Base-by-base conservation (phyloP, 2,329 filamentous ascomycete genomes). In the Colletotrichum phormii region DNA sequence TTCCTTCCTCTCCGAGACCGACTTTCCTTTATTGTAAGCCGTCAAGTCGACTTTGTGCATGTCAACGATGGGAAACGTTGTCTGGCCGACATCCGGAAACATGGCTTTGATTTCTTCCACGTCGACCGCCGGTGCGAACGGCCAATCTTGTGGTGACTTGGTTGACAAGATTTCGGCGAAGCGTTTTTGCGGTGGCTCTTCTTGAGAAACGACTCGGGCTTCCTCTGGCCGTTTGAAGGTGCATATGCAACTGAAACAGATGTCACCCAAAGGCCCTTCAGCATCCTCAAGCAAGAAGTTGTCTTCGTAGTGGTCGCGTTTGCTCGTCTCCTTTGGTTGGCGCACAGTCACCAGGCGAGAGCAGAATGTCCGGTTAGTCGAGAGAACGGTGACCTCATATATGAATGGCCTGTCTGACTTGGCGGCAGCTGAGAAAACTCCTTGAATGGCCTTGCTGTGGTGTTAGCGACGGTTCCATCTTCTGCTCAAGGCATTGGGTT, bases 21-120 rank as follows among this genome's bases (percentile, higher is more conserved):
- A 79, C 59, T 81, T 83, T 0, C 74, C 81, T 9, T 78, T 76
- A 75, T 89, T 90, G 73, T 82, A 87, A 0, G 67, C 78, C 0
- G 73, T 74, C 84, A 90, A 86, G 76, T 89, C 87, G 8, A 89
- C 88, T 78, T 89, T 89, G 77, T 84, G 84, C 85, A 89, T 88
- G 60, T 88, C 84, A 3, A 89, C 80, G 0, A 84, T 80, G 8
- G 88, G 88, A 68, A 89, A 89, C 0, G 78, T 78, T 3, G 86
- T 86, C 1, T 82, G 79, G 2, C 82, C 80, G 15, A 81, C 76
- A 54, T 80, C 76, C 2, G 83, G 84, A 15, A 85, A 82, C 5
- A 79, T 64, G 1, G 78, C 77, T 2, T 83, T 79, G 26, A 86
- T 60, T 5, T 77, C 75, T 22, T 85, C 82, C 55, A 89, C 80